Percentiles rank a stretch among this genome's conserved stretches.
Conservation (phyloP, 345 rosid species). For the Lepidium sativum region DNA sequence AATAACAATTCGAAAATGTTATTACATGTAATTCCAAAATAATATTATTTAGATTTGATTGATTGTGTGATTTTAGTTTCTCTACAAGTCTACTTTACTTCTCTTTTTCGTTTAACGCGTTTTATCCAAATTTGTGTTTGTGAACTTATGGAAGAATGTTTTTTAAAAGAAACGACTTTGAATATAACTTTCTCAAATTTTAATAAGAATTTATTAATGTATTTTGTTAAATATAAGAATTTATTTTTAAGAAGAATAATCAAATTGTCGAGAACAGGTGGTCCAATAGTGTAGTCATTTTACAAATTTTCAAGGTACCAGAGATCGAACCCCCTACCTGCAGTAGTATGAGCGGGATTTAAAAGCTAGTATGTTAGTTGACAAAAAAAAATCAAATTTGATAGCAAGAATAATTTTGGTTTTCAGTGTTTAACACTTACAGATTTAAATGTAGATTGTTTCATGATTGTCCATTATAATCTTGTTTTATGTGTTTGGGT, state of each 20-base stretch:
- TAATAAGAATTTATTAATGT: not conserved
- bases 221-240: not conserved
- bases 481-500: not conserved
- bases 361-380: too few relatives aligned
- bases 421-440: not conserved
- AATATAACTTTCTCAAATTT: not conserved
- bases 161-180: constrained; percentile 14
- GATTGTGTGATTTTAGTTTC: constrained; percentile 11
- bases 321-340: too few relatives aligned
- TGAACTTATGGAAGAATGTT: not conserved
- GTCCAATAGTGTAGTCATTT: too few relatives aligned
- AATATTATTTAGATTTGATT: not conserved
- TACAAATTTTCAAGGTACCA: too few relatives aligned
- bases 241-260: not conserved
- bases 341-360: too few relatives aligned
- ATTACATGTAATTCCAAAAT: not conserved
- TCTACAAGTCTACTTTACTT: constrained; percentile 10
- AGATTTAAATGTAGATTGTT: too few relatives aligned
- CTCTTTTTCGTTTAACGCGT: constrained; percentile 10
- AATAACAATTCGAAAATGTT: not conserved
- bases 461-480: too few relatives aligned
- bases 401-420: not conserved
- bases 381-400: constrained; percentile 2
- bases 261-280: too few relatives aligned
- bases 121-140: not conserved